phyloP scores from a whole-genome alignment of 768 basidiomycete genomes.

The Panaeolus cyanescens region DNA sequence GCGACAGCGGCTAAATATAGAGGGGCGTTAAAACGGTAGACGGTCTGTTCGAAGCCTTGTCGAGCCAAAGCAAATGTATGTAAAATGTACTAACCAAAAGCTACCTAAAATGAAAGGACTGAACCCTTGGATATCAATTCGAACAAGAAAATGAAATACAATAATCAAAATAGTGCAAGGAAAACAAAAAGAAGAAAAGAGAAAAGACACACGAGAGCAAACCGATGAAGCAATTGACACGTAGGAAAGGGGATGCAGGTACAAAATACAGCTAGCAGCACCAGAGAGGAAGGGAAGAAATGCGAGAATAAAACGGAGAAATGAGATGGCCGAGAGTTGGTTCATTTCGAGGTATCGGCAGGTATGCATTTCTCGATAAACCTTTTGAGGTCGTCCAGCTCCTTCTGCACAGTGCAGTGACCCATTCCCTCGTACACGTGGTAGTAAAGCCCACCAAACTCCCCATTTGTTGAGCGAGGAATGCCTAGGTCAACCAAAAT shows the following conservation, averaged over 20 bases:
- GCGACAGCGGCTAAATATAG: constrained; percentile 2
- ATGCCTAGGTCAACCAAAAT: constrained; percentile 53
- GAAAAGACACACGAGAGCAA: constrained; percentile 2
- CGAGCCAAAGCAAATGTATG: not conserved
- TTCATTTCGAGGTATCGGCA: constrained; percentile 7
- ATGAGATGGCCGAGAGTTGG: not conserved
- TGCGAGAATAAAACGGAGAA: not conserved
- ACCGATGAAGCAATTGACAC: constrained; percentile 8
- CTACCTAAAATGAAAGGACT: constrained; percentile 2
- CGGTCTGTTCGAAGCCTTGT: not conserved
- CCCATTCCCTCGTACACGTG: constrained; percentile 66
- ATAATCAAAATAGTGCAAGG: not conserved
- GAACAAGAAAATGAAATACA: not conserved
- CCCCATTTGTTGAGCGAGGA: constrained; percentile 37
- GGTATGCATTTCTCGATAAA: constrained; percentile 71
- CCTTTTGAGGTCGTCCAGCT: constrained; percentile 66
- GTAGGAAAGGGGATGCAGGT: not conserved
- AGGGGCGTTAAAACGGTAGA: constrained; percentile 1
- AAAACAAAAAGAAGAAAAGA: not conserved
- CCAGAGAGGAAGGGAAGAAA: not conserved
- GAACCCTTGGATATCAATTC: not conserved
- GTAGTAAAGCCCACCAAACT: constrained; percentile 62
- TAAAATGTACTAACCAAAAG: not conserved
- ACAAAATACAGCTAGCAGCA: not conserved
- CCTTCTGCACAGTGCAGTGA: constrained; percentile 65